Evolutionary conservation across 352 stramenopile species (phyloP).

Genomic region (Phytophthora tentaculata): DNA sequence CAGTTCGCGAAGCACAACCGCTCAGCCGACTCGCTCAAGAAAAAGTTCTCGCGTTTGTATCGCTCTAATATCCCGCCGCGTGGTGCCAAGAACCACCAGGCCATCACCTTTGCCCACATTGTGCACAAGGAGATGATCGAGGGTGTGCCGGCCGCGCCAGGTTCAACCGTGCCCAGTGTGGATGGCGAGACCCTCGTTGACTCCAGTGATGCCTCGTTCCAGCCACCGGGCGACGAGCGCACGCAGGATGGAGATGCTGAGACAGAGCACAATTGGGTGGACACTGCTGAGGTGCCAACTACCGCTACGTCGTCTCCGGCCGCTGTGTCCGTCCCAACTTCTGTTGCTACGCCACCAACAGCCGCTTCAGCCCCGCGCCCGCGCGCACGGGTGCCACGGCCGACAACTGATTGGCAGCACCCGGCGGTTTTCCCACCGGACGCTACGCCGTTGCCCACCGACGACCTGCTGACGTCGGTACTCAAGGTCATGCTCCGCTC

Average conservation of each 20-base stretch:
- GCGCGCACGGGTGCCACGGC: slow-evolving; percentile 9
- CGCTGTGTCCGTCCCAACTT: not conserved
- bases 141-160: slow-evolving; percentile 17
- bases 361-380: slow-evolving; percentile 5
- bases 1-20: slow-evolving; percentile 45
- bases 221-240: slow-evolving; percentile 24
- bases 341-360: slow-evolving; percentile 6
- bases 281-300: slow-evolving; percentile 17
- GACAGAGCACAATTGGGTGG: slow-evolving; percentile 36
- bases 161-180: slow-evolving; percentile 2
- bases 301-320: slow-evolving; percentile 4
- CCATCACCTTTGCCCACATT: slow-evolving; percentile 39
- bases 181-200: slow-evolving; percentile 22
- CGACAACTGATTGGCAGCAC: slow-evolving; percentile 29
- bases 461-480: slow-evolving; percentile 43
- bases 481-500: slow-evolving; percentile 43
- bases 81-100: slow-evolving; percentile 46
- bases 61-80: slow-evolving; percentile 35
- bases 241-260: slow-evolving; percentile 30
- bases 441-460: slow-evolving; percentile 24
- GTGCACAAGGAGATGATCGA: slow-evolving; percentile 50
- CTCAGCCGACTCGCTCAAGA: slow-evolving; percentile 51
- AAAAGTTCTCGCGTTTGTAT: slow-evolving; percentile 51
- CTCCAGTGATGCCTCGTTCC: slow-evolving; percentile 24
- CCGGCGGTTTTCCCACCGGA: slow-evolving; percentile 26